Percentiles rank a stretch among this genome's conserved stretches.
These are phyloP conservation scores for Hortaea sp. DNA, from an alignment of 2,329 filamentous ascomycete genomes.

Conservation along the genomic window DNA sequence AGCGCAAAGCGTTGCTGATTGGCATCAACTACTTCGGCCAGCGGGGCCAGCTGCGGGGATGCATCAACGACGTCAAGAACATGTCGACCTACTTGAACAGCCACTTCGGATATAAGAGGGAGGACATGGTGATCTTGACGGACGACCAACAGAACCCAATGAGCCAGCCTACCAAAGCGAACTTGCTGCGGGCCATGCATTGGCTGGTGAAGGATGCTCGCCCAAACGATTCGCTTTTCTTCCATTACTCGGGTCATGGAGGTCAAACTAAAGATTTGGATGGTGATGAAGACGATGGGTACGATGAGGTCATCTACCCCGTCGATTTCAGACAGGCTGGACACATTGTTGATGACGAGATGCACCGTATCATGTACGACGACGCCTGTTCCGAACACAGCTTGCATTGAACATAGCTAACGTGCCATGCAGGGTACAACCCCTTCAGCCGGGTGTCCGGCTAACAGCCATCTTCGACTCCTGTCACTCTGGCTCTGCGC, in stretches of 20 bases:
- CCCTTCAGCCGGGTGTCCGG: constrained; percentile 72
- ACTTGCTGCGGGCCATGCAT: constrained; percentile 92
- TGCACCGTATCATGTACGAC: constrained; percentile 59
- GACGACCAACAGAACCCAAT: constrained; percentile 96
- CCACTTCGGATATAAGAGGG: constrained; percentile 82
- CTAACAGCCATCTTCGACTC: constrained; percentile 74
- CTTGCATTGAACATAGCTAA: constrained; percentile 8
- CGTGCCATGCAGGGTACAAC: constrained; percentile 44
- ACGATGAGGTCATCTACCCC: constrained; percentile 75
- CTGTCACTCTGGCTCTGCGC: constrained; percentile 67
- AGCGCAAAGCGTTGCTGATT: constrained; percentile 79
- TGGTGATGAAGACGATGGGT: constrained; percentile 71
- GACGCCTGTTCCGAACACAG: too few species aligned
- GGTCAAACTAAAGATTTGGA: constrained; percentile 73
- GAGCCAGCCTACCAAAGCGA: constrained; percentile 93
- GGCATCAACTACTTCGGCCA: constrained; percentile 97
- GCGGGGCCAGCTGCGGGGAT: constrained; percentile 79
- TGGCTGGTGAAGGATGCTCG: constrained; percentile 92
- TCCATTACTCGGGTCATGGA: constrained; percentile 88
- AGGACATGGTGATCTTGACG: constrained; percentile 94
- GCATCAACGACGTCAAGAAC: constrained; percentile 96
- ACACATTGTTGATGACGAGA: constrained; percentile 74
- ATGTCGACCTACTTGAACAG: constrained; percentile 87
- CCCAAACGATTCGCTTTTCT: constrained; percentile 91
- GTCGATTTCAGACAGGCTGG: constrained; percentile 72